Base-by-base conservation (phyloP, 2,329 filamentous ascomycete genomes). In the Verticillium isaacii region DNA sequence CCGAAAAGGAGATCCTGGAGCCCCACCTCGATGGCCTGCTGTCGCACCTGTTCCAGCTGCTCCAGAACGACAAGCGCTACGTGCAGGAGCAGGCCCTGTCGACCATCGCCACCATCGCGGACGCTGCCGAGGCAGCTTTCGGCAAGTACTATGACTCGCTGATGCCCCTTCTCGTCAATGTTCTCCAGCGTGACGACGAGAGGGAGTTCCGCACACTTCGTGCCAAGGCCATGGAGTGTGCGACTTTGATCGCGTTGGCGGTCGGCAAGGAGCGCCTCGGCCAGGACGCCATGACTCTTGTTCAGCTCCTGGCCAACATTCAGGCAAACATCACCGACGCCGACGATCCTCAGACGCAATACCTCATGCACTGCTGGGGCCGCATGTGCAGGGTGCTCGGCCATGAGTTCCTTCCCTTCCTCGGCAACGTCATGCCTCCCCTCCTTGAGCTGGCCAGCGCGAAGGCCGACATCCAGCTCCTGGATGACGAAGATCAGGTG, bases 221-320 rank as follows among this genome's bases (percentile, higher is more conserved):
- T 62, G 95, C 95, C 58, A 99, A 99, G 81, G 95, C 95, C 3
- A 99, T 99, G 95, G 95, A 99, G 77, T 99, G 95, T 72, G 94
- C 95, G 19, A 99, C 95, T 8, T 81, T 99, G 54, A 99, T 99
- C 70, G 92, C 95, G 36, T 81, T 99, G 60, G 95, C 95, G 34
- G 95, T 99, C 64, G 95, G 95, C 59, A 95, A 96, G 75, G 91
- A 96, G 69, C 90, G 91, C 65, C 92, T 99, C 75, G 93, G 92
- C 11, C 83, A 85, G 66, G 94, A 99, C 77, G 93, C 94, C 4
- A 83, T 95, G 78, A 90, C 88, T 52, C 82, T 99, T 50, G 94
- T 98, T 23, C 89, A 96, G 69, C 84, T 97, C 25, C 83, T 99
- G 59, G 93, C 91, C 59, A 87, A 86, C 65, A 96, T 98, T 61